phyloP scores from a whole-genome alignment of 2,329 filamentous ascomycete genomes.

The Colletotrichum zoysiae region DNA sequence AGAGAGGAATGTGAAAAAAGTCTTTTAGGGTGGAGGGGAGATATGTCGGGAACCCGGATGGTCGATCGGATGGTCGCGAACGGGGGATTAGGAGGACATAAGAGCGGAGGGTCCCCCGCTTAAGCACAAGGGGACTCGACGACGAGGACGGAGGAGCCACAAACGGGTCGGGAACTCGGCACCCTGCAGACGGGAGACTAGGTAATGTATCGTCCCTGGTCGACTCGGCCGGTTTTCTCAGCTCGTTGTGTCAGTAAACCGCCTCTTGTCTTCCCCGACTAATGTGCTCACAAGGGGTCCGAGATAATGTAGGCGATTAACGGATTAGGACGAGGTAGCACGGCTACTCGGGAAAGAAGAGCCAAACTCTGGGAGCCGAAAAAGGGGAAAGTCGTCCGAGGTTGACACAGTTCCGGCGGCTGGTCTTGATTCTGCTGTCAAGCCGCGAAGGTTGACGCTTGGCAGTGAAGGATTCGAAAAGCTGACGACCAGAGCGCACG shows the following conservation, averaged over 20 bases:
- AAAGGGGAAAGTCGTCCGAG: neutral
- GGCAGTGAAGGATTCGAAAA: constrained; percentile 12
- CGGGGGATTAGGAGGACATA: constrained; percentile 30
- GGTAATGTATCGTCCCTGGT: constrained; percentile 22
- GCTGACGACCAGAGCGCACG: constrained; percentile 22
- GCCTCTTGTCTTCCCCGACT: neutral
- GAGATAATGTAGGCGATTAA: neutral
- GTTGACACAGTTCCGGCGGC: constrained; percentile 23
- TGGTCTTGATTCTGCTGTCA: neutral
- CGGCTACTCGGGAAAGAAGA: neutral
- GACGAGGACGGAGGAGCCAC: constrained; percentile 32
- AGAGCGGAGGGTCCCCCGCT: constrained; percentile 34
- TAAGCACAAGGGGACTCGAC: constrained; percentile 24
- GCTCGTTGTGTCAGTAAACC: neutral
- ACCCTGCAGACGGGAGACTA: constrained; percentile 25
- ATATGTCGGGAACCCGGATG: constrained; percentile 37
- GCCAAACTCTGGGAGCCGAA: neutral
- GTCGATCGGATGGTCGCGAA: constrained; percentile 32
- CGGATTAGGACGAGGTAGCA: neutral
- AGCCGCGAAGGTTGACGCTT: neutral
- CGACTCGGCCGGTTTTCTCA: neutral
- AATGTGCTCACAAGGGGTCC: neutral
- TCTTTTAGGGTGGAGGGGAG: constrained; percentile 7
- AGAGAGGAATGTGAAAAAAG: constrained; percentile 1
- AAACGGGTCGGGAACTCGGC: constrained; percentile 30